A percentile compares a stretch with the other conserved stretches of the same genome.
Evolutionary conservation across 352 stramenopile species (phyloP).

Genomic region (Phytophthora capsici): DNA sequence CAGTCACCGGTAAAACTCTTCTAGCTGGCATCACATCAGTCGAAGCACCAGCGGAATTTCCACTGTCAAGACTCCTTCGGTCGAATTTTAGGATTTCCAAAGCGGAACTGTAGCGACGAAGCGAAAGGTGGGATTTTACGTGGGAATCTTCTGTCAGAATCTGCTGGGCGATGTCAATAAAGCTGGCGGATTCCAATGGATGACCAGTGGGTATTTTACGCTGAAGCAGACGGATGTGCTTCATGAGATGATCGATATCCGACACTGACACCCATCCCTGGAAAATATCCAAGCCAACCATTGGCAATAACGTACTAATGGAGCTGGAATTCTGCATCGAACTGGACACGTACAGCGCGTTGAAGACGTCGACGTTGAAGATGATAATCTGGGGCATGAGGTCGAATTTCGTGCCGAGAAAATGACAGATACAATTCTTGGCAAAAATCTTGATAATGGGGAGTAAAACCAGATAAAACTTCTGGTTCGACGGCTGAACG

Average conservation of each 20-base stretch:
- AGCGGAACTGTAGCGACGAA: background rate
- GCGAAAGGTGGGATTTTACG: conserved; percentile 1
- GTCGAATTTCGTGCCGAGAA: conserved; percentile 9
- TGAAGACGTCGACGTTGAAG: conserved; percentile 16
- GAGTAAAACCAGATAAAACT: conserved; percentile 11
- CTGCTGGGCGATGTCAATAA: conserved; percentile 8
- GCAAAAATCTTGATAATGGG: conserved; percentile 14
- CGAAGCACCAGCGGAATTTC: background rate
- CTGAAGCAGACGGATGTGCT: background rate
- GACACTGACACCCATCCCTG: conserved; percentile 2
- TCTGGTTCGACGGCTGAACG: conserved; percentile 3
- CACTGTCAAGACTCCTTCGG: background rate
- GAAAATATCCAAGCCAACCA: conserved; percentile 4
- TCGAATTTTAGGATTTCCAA: conserved; percentile 1
- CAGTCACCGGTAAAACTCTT: conserved; percentile 6
- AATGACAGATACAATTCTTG: conserved; percentile 3
- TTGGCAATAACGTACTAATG: background rate
- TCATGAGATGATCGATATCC: conserved; percentile 8
- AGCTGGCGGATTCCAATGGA: conserved; percentile 1
- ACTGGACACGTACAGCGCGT: conserved; percentile 9
- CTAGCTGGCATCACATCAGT: background rate
- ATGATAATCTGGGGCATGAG: conserved; percentile 15
- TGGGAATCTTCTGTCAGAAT: conserved; percentile 2
- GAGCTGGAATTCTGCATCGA: conserved; percentile 16
- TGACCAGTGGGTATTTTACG: conserved; percentile 2